Evolutionary conservation across 345 rosid genomes (phyloP).

Genomic region (Draba incana): DNA sequence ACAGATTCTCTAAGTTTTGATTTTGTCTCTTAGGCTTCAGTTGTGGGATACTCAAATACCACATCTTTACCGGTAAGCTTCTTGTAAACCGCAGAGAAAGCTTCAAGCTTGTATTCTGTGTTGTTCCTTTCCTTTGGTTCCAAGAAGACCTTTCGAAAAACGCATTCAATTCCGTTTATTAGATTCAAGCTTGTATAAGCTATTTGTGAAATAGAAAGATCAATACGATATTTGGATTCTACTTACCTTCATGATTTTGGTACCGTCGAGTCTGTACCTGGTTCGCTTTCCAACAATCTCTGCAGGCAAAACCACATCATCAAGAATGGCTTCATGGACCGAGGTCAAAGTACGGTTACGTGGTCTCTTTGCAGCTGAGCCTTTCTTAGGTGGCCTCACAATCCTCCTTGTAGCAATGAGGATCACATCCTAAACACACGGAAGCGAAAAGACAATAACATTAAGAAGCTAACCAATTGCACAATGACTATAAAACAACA

Average conservation of each 20-base stretch:
- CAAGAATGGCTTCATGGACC: constrained; percentile 84
- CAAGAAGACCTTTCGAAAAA: constrained; percentile 59
- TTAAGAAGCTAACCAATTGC: background rate
- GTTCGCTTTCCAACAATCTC: constrained; percentile 92
- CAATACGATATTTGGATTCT: background rate
- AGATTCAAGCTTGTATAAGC: background rate
- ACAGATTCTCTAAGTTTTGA: constrained; percentile 2
- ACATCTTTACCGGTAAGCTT: constrained; percentile 86
- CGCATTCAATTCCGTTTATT: background rate
- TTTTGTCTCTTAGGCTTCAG: constrained; percentile 55
- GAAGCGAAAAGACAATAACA: background rate
- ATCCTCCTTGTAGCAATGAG: constrained; percentile 80
- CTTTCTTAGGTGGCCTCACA: constrained; percentile 87
- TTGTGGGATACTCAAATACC: constrained; percentile 67
- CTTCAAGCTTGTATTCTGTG: constrained; percentile 79
- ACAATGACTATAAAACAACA: background rate
- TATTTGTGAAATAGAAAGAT: background rate
- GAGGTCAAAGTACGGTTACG: constrained; percentile 83
- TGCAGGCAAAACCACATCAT: constrained; percentile 85
- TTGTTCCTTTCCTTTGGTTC: constrained; percentile 84
- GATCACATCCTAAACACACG: constrained; percentile 62
- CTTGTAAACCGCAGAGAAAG: constrained; percentile 78
- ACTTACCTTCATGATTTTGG: constrained; percentile 79
- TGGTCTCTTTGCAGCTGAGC: constrained; percentile 90
- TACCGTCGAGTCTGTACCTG: constrained; percentile 77